These are phyloP conservation scores for Xylaria bambusicola DNA, from an alignment of 495 filamentous ascomycete species.

Conservation along the genomic window DNA sequence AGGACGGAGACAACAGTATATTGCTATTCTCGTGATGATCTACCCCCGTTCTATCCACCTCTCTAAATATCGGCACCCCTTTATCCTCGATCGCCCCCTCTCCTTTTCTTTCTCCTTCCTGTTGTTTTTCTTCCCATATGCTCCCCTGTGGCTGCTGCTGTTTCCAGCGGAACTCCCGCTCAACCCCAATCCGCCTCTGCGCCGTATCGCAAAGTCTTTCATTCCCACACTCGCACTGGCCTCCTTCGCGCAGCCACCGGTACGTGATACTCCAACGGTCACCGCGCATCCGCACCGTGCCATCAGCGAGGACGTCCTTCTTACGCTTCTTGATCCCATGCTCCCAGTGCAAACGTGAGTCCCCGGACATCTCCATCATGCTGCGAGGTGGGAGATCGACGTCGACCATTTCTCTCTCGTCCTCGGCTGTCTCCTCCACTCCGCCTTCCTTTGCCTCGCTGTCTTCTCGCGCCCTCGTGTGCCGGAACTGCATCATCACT, in stretches of 20 bases:
- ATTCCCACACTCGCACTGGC: conserved; percentile 26
- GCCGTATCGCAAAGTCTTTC: conserved; percentile 25
- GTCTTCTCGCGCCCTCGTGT: not conserved
- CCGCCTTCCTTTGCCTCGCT: no score
- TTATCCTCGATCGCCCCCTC: not conserved
- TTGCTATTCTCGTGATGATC: conserved; percentile 4
- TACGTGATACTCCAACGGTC: conserved; percentile 30
- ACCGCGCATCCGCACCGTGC: conserved; percentile 17
- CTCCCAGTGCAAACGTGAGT: conserved; percentile 26
- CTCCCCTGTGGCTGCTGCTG: not conserved
- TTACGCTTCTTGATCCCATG: conserved; percentile 30
- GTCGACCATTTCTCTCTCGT: conserved; percentile 14
- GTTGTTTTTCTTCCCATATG: no score
- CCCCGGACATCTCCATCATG: conserved; percentile 31
- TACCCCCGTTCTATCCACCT: not conserved
- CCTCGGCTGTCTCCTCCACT: not conserved
- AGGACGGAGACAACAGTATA: conserved; percentile 7
- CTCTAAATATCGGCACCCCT: not conserved
- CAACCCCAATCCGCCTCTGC: conserved; percentile 22
- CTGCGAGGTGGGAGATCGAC: conserved; percentile 24
- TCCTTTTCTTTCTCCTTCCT: not conserved
- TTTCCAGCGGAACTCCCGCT: conserved; percentile 23
- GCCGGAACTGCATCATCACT: conserved; percentile 24
- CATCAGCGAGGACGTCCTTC: conserved; percentile 25
- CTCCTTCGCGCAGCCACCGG: conserved; percentile 23